These are phyloP conservation scores for Fusarium torulosum DNA, from an alignment of 2,329 filamentous ascomycete species.

Conservation along the genomic window DNA sequence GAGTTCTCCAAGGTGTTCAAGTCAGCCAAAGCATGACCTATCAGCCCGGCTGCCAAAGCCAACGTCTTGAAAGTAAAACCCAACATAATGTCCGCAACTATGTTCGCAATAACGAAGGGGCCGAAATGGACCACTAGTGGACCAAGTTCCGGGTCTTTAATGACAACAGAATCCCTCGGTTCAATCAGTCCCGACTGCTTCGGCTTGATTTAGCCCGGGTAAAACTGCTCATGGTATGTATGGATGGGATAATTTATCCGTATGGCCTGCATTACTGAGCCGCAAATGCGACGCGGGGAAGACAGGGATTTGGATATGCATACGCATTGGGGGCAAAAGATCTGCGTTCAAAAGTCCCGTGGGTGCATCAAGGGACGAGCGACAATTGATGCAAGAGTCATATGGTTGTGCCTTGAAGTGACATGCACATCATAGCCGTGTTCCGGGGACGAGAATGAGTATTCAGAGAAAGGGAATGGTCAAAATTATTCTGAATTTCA, in stretches of 20 bases:
- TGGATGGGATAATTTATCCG: slow-evolving; percentile 29
- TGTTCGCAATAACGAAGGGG: neutral
- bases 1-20: slow-evolving; percentile 32
- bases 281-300: slow-evolving; percentile 20
- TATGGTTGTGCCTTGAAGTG: neutral
- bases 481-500: too few species aligned
- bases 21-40: slow-evolving; percentile 1
- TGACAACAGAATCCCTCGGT: neutral
- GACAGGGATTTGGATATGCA: neutral
- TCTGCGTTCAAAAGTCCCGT: neutral
- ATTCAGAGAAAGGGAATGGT: too few species aligned
- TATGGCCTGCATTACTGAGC: neutral
- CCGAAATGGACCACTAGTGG: fast-evolving
- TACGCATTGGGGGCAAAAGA: neutral
- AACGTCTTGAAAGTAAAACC: neutral
- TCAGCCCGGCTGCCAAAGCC: slow-evolving; percentile 10
- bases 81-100: neutral
- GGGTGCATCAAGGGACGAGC: too few species aligned
- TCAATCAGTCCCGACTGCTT: slow-evolving; percentile 8
- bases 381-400: neutral
- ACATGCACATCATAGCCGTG: too few species aligned
- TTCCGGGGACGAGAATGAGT: too few species aligned
- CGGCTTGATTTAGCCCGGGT: slow-evolving; percentile 9
- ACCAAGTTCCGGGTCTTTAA: neutral
- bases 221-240: neutral